A percentile compares a stretch with the other conserved stretches of the same genome.
These are phyloP conservation scores for Schizopora paradoxa DNA, from an alignment of 1,284 basidiomycete genomes.

Conservation along the genomic window DNA sequence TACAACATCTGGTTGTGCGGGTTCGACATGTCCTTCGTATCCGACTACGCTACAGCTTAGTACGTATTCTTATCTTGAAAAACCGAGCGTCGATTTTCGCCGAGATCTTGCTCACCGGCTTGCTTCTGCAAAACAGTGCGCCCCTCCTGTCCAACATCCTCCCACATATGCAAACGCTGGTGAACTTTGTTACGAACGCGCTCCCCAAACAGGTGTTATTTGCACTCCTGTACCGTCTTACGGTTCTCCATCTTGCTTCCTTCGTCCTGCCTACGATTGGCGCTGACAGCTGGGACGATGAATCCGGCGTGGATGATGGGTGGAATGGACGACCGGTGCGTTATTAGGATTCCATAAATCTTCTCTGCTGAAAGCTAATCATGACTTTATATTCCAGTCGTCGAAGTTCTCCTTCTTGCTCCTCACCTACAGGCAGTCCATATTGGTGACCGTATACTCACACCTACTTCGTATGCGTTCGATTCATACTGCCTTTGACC, in stretches of 20 bases:
- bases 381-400: slow-evolving; percentile 41
- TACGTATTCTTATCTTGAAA: slow-evolving; percentile 33
- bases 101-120: too few species aligned
- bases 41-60: slow-evolving; percentile 72
- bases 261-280: slow-evolving; percentile 80
- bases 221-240: slow-evolving; percentile 76
- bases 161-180: slow-evolving; percentile 70
- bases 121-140: slow-evolving; percentile 43
- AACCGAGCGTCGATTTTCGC: neutral
- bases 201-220: slow-evolving; percentile 81
- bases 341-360: slow-evolving; percentile 9
- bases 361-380: neutral
- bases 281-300: slow-evolving; percentile 72
- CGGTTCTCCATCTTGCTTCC: slow-evolving; percentile 82
- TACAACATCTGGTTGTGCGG: slow-evolving; percentile 84
- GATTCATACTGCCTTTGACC: slow-evolving; percentile 3
- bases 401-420: slow-evolving; percentile 66
- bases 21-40: slow-evolving; percentile 62
- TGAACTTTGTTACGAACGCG: slow-evolving; percentile 76
- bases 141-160: slow-evolving; percentile 73
- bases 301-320: slow-evolving; percentile 53
- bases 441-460: slow-evolving; percentile 82
- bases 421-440: slow-evolving; percentile 75
- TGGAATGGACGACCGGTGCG: slow-evolving; percentile 73
- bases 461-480: slow-evolving; percentile 63